Base-by-base conservation (phyloP, 805 yeast genomes). In the Kockiozyma suomiensis region DNA sequence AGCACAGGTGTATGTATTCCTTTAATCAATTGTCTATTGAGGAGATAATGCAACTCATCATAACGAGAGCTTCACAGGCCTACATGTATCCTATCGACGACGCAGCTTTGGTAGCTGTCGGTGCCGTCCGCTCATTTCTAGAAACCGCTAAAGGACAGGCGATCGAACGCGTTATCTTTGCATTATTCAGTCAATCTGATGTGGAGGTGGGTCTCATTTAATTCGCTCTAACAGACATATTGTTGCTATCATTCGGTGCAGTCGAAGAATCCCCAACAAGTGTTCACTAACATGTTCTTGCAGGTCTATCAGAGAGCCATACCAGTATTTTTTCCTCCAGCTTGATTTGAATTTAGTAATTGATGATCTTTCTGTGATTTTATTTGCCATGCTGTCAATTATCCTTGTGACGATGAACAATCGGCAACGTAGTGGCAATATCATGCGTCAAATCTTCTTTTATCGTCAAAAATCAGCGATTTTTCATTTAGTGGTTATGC, bases 101-200 rank as follows among this genome's bases (percentile, higher is more conserved):
- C 4, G 66, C 66, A 10, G 30, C 56, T 2, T 13, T 19, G 13
- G 37, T 48, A 3, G 65, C 65, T 4, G 17, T 55, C 13, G 12
- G 38, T 7, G 38, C 65, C 5, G 61, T 62, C 17, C 55, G 66
- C n/a, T 25, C n/a, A 21, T 62, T 60, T 32, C 52, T 62, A 19
- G 56, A 55, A 21, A 8, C 25, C 4, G 41, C 38, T 6, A 32
- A 32, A 10, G 61, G 58, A 12, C 1, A 13, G n/a, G 5, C 33
- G 15, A 33, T 62, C 40, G 61, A 60, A n/a, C 56, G 59, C n/a
- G 66, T 62, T 3, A 26, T 61, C 12, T 62, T 62, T 40, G 65
- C 59, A 1, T 25, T 62, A 5, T 62, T 62, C 43, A 54, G 54
- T 28, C 40, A n/a, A 2, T 13, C 47, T 4, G 66, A 62, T 26